Evolutionary conservation across 2,329 filamentous ascomycete species (phyloP), one percentile per base, ranked within the genome.

Genomic region (Claviceps spartinae): DNA sequence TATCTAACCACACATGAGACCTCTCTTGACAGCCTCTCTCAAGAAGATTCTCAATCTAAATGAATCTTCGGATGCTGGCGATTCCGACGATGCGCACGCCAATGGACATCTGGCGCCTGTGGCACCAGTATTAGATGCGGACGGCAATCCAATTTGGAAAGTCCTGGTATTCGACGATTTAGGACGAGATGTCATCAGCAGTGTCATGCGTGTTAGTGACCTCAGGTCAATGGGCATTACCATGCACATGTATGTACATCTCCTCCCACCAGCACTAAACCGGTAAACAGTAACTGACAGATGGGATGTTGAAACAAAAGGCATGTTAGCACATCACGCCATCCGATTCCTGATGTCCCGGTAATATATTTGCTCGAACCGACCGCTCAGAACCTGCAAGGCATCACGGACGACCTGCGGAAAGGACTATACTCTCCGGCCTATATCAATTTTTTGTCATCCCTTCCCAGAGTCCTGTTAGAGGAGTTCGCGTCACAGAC

Each of bases 361-460:
- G 93, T 93, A 55, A 83, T 98, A 55, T 98, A 98, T 65, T 78
- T 98, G n/a, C 77, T 98, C 61, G 91, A 98, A 62, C 93, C 93
- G 16, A 95, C 81, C 11, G 66, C 81, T 9, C 74, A 82, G 55
- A 97, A 97, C 65, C 76, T 96, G 48, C 77, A 90, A 63, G 74
- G 78, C 46, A 91, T 98, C 54, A 93, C 89, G 13, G 80, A 74
- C 58, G 94, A 98, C 65, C 79, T 98, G 14, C 81, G 90, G 56
- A 87, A 85, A 57, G 87, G 84, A 47, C 78, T 98, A 30, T 98
- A 98, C 69, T 85, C 88, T 26, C 90, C 91, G 0, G 91, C 91
- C 56, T 94, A 97, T 65, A 82, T 98, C 70, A 98, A 98, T 72
- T 96, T 98, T 68, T 81, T 97, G 51, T 95, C 88, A 44, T 96